Evolutionary conservation across 345 rosid species (phyloP).

Genomic region (Zanthoxylum bungeanum): DNA sequence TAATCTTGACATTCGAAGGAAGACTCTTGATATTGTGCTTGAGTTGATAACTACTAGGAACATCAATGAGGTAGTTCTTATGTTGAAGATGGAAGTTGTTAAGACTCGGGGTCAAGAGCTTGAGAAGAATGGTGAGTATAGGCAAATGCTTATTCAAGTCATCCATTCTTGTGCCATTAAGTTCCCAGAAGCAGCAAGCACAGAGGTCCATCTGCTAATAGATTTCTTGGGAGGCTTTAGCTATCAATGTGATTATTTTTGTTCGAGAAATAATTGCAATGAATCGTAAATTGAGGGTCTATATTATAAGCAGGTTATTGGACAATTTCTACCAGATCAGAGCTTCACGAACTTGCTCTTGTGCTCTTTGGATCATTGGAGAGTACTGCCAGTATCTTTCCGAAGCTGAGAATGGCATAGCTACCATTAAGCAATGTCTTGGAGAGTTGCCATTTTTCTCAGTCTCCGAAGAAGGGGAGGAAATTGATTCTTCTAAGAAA

Average conservation of each 20-base stretch:
- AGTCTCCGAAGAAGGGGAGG: conserved; percentile 63
- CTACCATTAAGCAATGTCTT: conserved; percentile 80
- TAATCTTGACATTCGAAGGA: conserved; percentile 74
- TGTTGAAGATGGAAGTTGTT: conserved; percentile 82
- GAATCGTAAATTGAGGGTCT: conserved; percentile 72
- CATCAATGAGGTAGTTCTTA: conserved; percentile 70
- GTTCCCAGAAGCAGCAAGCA: conserved; percentile 90
- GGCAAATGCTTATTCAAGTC: conserved; percentile 93
- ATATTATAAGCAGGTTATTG: conserved; percentile 73
- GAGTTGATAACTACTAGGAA: conserved; percentile 74
- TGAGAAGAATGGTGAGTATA: conserved; percentile 86
- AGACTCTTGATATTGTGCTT: conserved; percentile 72
- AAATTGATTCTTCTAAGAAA: conserved; percentile 52
- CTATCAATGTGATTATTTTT: conserved; percentile 67
- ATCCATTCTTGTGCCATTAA: conserved; percentile 81
- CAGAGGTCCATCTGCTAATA: conserved; percentile 83
- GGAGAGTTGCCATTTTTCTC: conserved; percentile 83
- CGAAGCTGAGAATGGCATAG: conserved; percentile 79
- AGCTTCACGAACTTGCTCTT: conserved; percentile 77
- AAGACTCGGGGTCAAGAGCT: conserved; percentile 86
- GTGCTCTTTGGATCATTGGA: conserved; percentile 92
- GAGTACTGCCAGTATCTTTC: conserved; percentile 84
- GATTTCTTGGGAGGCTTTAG: conserved; percentile 93
- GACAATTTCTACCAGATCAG: conserved; percentile 88
- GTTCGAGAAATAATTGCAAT: conserved; percentile 86